Percentiles rank a stretch among this genome's conserved stretches.
phyloP scores from a whole-genome alignment of 2,329 filamentous ascomycete genomes.

The Rutstroemia sp. region DNA sequence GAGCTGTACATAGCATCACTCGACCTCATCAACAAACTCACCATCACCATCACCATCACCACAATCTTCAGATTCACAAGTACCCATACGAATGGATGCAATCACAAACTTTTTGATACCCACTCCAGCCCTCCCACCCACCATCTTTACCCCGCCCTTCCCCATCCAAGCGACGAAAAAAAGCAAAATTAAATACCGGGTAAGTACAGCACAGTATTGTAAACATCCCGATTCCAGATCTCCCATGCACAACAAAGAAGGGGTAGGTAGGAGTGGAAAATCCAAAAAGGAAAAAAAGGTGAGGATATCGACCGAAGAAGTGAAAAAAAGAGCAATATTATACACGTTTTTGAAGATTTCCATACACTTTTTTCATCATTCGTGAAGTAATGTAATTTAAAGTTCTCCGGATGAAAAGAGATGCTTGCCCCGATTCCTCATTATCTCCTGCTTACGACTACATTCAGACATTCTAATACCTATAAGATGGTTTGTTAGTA shows the following conservation, averaged over 20 bases:
- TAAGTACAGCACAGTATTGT: not conserved
- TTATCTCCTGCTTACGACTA: conserved; percentile 22
- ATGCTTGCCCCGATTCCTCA: not conserved
- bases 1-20: no score
- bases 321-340: conserved; percentile 5
- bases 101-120: not conserved
- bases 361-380: conserved; percentile 6
- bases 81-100: no score
- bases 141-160: not conserved
- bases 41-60: no score
- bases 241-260: not conserved
- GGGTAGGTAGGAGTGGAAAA: not conserved
- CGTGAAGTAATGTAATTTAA: not conserved
- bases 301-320: conserved; percentile 4
- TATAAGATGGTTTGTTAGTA: conserved; percentile 11
- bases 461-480: conserved; percentile 26
- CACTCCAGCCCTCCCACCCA: not conserved
- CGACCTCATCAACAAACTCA: no score
- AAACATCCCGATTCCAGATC: no score
- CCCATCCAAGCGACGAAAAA: no score
- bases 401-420: not conserved
- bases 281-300: not conserved
- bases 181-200: no score
- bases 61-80: no score
- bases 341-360: conserved; percentile 4